Evolutionary conservation across 1,284 basidiomycete species (phyloP).

Genomic region (Sutorius eximius): DNA sequence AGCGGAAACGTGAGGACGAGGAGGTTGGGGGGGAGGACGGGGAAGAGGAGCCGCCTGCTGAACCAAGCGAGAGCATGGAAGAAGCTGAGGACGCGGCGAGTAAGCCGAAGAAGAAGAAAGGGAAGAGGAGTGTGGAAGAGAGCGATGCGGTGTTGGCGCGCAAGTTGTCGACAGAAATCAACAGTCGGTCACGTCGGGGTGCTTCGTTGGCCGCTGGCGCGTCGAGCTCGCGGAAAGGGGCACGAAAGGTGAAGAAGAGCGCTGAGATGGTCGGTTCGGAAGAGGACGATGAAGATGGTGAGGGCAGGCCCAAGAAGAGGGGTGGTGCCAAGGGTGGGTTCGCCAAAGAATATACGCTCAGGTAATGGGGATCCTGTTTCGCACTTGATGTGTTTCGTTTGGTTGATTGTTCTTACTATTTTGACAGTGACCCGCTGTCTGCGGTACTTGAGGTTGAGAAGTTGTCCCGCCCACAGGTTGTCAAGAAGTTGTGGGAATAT

Average conservation of each 20-base stretch:
- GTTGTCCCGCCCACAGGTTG: constrained; percentile 83
- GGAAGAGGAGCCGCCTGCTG: constrained; percentile 26
- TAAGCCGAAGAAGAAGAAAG: constrained; percentile 51
- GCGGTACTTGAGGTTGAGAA: constrained; percentile 56
- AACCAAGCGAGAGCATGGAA: constrained; percentile 29
- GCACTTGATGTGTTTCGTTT: not conserved
- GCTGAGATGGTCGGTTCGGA: constrained; percentile 55
- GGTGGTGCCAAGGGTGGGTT: constrained; percentile 65
- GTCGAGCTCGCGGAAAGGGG: constrained; percentile 40
- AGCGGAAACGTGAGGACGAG: constrained; percentile 35
- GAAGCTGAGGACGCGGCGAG: constrained; percentile 28
- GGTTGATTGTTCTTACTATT: not conserved
- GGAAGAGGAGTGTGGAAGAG: constrained; percentile 42
- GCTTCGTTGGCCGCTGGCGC: constrained; percentile 48
- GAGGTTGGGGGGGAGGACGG: constrained; percentile 31
- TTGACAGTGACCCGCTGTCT: constrained; percentile 59
- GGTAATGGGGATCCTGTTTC: constrained; percentile 41
- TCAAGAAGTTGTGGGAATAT: constrained; percentile 84
- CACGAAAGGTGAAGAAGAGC: constrained; percentile 56
- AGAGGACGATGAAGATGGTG: constrained; percentile 49
- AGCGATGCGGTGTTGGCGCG: constrained; percentile 68
- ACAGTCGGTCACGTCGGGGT: constrained; percentile 57
- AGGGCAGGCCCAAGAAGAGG: constrained; percentile 39
- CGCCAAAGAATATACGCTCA: constrained; percentile 73
- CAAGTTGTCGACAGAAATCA: constrained; percentile 69